phyloP scores from a whole-genome alignment of 805 yeast genomes.

The Zygosaccharomyces gambellarensis region DNA sequence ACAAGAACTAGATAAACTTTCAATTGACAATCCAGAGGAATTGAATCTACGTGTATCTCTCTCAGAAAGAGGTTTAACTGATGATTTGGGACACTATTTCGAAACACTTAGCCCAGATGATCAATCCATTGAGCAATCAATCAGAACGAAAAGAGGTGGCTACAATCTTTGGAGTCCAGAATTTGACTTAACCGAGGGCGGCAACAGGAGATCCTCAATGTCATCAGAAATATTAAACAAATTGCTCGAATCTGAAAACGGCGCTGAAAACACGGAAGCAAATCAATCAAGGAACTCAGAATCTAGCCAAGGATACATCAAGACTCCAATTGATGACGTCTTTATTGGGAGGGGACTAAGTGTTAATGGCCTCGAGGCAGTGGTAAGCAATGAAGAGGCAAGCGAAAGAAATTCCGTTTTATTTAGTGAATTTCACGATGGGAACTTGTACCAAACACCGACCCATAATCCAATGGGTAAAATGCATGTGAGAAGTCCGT shows the following conservation, averaged over 20 bases:
- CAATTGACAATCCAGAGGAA: neutral
- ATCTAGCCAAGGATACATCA: slow-evolving; percentile 12
- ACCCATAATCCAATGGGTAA: slow-evolving; percentile 12
- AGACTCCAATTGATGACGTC: slow-evolving; percentile 23
- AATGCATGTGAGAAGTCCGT: slow-evolving; percentile 29
- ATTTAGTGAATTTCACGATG: slow-evolving; percentile 2
- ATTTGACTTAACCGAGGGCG: slow-evolving; percentile 7
- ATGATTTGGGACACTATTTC: slow-evolving; percentile 16
- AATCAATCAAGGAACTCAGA: neutral
- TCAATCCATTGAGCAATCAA: slow-evolving; percentile 9
- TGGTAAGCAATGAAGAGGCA: slow-evolving; percentile 12
- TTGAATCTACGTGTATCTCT: slow-evolving; percentile 8
- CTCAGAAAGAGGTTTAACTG: slow-evolving; percentile 14
- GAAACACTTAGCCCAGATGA: slow-evolving; percentile 14
- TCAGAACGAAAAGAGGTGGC: neutral
- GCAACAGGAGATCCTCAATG: slow-evolving; percentile 6
- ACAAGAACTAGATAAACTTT: neutral
- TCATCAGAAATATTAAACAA: slow-evolving; percentile 14
- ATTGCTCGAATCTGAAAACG: slow-evolving; percentile 8
- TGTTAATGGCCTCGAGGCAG: slow-evolving; percentile 20
- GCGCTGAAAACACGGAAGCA: neutral
- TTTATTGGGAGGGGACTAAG: slow-evolving; percentile 21
- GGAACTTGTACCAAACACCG: slow-evolving; percentile 3
- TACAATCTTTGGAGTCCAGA: slow-evolving; percentile 17
- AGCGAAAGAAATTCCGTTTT: slow-evolving; percentile 8